Conservation (phyloP, 1,139 yeast genomes). For the Pneumocystis canis region DNA sequence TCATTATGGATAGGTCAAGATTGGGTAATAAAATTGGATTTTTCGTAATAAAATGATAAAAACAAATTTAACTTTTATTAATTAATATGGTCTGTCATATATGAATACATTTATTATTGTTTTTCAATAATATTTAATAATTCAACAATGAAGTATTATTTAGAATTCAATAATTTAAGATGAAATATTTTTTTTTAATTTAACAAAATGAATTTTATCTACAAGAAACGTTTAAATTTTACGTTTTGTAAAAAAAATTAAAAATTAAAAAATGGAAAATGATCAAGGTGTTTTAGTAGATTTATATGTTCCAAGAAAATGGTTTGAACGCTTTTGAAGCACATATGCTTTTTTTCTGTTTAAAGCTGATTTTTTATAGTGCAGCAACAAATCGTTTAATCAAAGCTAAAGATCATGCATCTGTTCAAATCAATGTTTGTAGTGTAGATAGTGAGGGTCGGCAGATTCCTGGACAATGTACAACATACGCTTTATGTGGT, state of each 20-base stretch:
- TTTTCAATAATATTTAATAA: not conserved
- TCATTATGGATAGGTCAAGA: not conserved
- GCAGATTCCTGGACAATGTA: conserved; percentile 79
- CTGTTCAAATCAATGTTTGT: conserved; percentile 84
- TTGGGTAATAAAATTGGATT: not conserved
- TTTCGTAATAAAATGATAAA: not conserved
- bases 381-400: conserved; percentile 99
- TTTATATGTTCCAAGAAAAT: conserved; percentile 99
- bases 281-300: conserved; percentile 99
- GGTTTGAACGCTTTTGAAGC: conserved; percentile 23
- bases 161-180: not conserved
- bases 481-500: conserved; percentile 95
- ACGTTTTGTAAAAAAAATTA: conserved; percentile 12
- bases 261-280: conserved; percentile 81
- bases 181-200: no score
- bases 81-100: not conserved
- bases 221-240: not conserved
- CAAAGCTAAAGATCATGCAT: conserved; percentile 99
- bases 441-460: conserved; percentile 91
- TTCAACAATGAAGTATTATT: no score
- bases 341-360: not conserved
- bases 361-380: conserved; percentile 18
- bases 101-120: not conserved
- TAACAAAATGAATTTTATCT: no score
- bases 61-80: not conserved